Conservation (phyloP, 192 early-diverging fungal species). For the Coemansia sp. region DNA sequence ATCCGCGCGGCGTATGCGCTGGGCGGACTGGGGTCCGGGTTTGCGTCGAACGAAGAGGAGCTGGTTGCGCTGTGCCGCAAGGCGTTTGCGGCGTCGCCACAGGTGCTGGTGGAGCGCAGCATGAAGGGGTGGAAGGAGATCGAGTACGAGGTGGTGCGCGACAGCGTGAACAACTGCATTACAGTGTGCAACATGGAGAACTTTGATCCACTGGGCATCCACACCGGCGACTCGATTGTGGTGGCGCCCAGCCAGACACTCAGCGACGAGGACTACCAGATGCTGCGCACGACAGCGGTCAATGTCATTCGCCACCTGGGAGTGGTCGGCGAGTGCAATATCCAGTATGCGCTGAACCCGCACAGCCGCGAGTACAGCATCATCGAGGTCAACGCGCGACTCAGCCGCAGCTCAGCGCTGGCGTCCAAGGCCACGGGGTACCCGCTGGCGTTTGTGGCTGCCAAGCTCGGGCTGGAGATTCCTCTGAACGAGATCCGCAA, state of each 20-base stretch:
- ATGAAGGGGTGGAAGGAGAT: constrained; percentile 99
- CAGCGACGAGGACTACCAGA: constrained; percentile 97
- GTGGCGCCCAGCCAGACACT: constrained; percentile 97
- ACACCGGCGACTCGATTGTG: constrained; percentile 99
- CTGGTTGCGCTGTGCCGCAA: constrained; percentile 72
- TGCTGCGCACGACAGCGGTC: constrained; percentile 93
- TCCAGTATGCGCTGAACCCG: constrained; percentile 97
- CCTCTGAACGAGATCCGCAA: constrained; percentile 92
- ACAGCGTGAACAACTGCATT: constrained; percentile 93
- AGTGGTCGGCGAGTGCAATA: constrained; percentile 99
- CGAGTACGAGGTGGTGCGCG: constrained; percentile 96
- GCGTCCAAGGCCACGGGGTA: constrained; percentile 98
- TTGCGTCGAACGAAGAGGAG: constrained; percentile 86
- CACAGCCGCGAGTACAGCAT: constrained; percentile 92
- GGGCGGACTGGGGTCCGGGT: constrained; percentile 96
- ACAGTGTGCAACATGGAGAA: constrained; percentile 99
- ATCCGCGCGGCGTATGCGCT: constrained; percentile 94
- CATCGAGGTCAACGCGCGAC: constrained; percentile 97
- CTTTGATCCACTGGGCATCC: constrained; percentile 98
- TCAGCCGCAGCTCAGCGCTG: constrained; percentile 87
- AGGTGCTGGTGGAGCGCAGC: constrained; percentile 88
- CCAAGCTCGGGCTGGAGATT: constrained; percentile 91
- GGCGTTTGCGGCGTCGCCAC: constrained; percentile 89
- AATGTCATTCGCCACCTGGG: constrained; percentile 96
- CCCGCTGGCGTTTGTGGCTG: constrained; percentile 96